phyloP scores from a whole-genome alignment of 805 yeast genomes.

The Myxozyma neotropica region DNA sequence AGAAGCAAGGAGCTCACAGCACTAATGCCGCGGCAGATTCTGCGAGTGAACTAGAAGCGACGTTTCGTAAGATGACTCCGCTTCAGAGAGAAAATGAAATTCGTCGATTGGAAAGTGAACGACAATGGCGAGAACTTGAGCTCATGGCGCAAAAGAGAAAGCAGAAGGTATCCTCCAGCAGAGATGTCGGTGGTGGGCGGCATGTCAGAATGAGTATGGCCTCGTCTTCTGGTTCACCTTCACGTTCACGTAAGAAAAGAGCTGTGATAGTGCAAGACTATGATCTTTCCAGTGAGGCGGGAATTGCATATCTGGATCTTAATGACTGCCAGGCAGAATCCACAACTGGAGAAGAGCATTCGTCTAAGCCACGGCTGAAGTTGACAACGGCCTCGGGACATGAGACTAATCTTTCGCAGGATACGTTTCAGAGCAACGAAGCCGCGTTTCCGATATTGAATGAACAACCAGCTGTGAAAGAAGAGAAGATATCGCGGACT shows the following conservation, averaged over 20 bases:
- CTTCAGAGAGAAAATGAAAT: conserved; percentile 12
- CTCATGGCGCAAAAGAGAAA: not conserved
- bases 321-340: not conserved
- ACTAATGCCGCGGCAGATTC: not conserved
- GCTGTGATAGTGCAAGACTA: not conserved
- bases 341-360: not conserved
- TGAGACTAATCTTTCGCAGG: conserved; percentile 26
- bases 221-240: not conserved
- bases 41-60: not conserved
- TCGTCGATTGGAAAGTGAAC: conserved; percentile 15
- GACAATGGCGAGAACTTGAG: conserved; percentile 20
- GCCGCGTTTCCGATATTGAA: not conserved
- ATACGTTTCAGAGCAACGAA: conserved; percentile 7
- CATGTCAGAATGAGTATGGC: not conserved
- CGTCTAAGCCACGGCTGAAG: conserved; percentile 11
- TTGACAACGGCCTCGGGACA: conserved; percentile 30
- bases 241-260: not conserved
- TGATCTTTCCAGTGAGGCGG: not conserved
- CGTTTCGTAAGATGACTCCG: conserved; percentile 11
- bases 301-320: not conserved
- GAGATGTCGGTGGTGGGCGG: not conserved
- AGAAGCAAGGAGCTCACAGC: not conserved
- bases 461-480: not conserved
- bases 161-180: not conserved
- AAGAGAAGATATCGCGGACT: not conserved